Conservation (phyloP, 257 asterid species). For the Forsythia suspensa region DNA sequence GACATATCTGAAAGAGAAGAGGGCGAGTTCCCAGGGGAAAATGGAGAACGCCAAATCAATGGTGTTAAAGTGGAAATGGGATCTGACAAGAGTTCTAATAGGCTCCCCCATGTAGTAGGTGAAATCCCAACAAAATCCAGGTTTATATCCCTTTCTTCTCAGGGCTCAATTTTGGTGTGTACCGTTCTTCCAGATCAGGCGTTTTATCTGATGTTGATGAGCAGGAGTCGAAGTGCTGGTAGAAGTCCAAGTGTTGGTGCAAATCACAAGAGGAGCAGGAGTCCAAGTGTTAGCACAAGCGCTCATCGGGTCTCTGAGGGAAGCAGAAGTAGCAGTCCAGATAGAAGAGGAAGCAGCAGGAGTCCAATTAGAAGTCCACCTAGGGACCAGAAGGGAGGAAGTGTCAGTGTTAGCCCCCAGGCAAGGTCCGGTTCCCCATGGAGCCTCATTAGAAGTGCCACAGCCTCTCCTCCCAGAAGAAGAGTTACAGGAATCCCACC, state of each 20-base stretch:
- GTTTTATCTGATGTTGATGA: slow-evolving; percentile 32
- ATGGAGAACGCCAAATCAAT: slow-evolving; percentile 74
- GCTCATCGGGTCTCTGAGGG: slow-evolving; percentile 36
- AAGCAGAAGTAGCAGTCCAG: slow-evolving; percentile 43
- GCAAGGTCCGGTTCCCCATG: slow-evolving; percentile 42
- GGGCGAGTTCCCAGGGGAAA: slow-evolving; percentile 78
- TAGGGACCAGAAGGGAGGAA: slow-evolving; percentile 51
- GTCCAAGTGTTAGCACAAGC: slow-evolving; percentile 60
- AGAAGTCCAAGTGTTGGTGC: slow-evolving; percentile 50
- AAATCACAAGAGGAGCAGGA: slow-evolving; percentile 49
- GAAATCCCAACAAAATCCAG: slow-evolving; percentile 79
- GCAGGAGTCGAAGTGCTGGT: slow-evolving; percentile 62
- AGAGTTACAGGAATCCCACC: slow-evolving; percentile 47
- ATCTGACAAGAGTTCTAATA: slow-evolving; percentile 52
- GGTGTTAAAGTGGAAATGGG: slow-evolving; percentile 46
- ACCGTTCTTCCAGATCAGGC: slow-evolving; percentile 18
- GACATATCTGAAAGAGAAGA: slow-evolving; percentile 70
- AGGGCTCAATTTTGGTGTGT: slow-evolving; percentile 27
- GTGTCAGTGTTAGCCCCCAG: slow-evolving; percentile 57
- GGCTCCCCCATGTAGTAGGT: slow-evolving; percentile 71
- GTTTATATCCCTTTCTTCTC: slow-evolving; percentile 36
- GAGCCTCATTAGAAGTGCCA: slow-evolving; percentile 32
- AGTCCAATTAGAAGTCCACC: slow-evolving; percentile 24
- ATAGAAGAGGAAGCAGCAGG: slow-evolving; percentile 37
- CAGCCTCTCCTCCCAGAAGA: slow-evolving; percentile 52